A percentile compares a stretch with the other conserved stretches of the same genome.
phyloP scores from a whole-genome alignment of 352 stramenopile genomes.

The Globisporangium spinosum region DNA sequence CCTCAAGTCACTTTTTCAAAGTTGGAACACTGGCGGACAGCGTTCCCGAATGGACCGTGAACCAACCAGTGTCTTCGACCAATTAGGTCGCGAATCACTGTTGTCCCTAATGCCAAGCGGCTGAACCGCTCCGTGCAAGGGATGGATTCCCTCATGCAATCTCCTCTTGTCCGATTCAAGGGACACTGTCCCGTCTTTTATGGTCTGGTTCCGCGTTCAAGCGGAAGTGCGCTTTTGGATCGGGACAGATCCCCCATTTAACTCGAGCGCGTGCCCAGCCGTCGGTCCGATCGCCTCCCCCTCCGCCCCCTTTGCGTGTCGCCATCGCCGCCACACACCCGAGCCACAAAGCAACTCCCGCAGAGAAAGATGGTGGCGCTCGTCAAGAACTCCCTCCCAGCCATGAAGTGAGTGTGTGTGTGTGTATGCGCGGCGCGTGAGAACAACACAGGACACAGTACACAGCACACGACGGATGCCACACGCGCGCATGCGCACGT shows the following conservation, averaged over 20 bases:
- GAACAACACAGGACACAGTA: background rate
- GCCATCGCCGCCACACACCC: slow-evolving; percentile 14
- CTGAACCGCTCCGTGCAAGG: background rate
- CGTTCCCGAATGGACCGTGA: background rate
- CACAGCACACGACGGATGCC: no score
- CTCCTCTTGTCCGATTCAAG: background rate
- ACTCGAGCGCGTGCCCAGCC: slow-evolving; percentile 9
- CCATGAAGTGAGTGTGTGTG: slow-evolving; percentile 43
- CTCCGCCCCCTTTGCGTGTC: slow-evolving; percentile 5
- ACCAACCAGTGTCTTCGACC: background rate
- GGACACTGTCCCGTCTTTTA: background rate
- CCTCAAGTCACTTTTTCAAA: background rate
- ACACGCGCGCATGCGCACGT: no score
- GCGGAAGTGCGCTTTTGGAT: background rate
- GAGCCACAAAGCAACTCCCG: slow-evolving; percentile 13
- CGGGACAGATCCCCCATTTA: background rate
- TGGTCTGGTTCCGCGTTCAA: background rate
- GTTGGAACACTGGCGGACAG: background rate
- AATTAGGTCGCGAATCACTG: background rate
- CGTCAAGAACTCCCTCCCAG: slow-evolving; percentile 42
- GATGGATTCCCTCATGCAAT: background rate
- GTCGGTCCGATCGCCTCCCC: background rate
- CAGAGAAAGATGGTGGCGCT: slow-evolving; percentile 50
- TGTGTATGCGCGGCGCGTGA: background rate
- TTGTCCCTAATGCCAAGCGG: background rate